Evolutionary conservation across 495 filamentous ascomycete species (phyloP), one percentile per base, ranked within the genome.

Genomic region (Astrothelium macrocarpum): DNA sequence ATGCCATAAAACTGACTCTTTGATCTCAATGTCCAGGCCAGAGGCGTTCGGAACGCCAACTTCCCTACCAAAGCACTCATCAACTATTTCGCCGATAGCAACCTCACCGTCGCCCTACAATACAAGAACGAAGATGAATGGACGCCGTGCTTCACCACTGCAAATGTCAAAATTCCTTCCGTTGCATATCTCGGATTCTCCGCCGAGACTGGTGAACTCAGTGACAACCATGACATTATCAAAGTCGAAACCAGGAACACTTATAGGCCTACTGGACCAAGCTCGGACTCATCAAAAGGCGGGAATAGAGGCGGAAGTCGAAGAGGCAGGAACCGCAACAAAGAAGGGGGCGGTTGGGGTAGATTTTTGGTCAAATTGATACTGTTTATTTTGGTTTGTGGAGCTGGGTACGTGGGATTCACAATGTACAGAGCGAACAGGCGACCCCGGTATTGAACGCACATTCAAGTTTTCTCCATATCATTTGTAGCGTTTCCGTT

Each of bases 161-260:
- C 65, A 32, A 78, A 84, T 43, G 79, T 91, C 65, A 86, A 87
- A 67, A 87, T 99, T 63, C 95, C 95, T 46, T 84, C 87, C 23
- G 90, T 97, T 36, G 85, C 90, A 25, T 99, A 99, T 77, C 83
- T 99, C 16, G 95, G 95, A 69, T 96, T 99, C 78, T 90, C 84
- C 63, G 91, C 92, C 46, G 91, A 97, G 79, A 97, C 92, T 29
- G 95, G 95, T 68, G 95, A 99, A 77, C 82, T 99, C 68, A 90
- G 84, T 74, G 95, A 99, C 76, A 96, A 97, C 81, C 91, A 96
- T 82, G 95, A 99, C 75, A 95, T 99, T 75, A 87, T 97, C 74
- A 87, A 82, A 62, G 83, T 99, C 73, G 78, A 87, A 64, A 85
- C 92, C 43, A 88, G 89, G 80, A 97, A 97, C 73, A 80, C 97